These are phyloP conservation scores for Kurtzmaniella quercitrusa DNA, from an alignment of 1,139 yeast genomes.

Conservation along the genomic window DNA sequence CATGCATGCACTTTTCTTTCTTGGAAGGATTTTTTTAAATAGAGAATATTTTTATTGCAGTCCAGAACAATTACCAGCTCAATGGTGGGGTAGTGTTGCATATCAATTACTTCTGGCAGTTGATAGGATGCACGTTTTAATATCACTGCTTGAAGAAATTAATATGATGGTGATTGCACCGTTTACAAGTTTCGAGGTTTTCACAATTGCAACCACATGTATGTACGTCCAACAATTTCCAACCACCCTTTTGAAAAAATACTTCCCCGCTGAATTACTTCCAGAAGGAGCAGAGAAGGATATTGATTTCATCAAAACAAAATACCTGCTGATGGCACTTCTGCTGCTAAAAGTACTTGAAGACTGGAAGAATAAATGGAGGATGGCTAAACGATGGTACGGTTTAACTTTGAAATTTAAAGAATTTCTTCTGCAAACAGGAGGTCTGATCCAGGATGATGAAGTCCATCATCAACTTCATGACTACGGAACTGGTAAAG, in stretches of 20 bases:
- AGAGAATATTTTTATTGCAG: slow-evolving; percentile 32
- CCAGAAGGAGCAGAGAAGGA: slow-evolving; percentile 4
- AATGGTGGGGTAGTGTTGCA: slow-evolving; percentile 29
- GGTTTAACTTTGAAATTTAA: slow-evolving; percentile 17
- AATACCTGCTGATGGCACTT: slow-evolving; percentile 17
- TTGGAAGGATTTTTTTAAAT: slow-evolving; percentile 29
- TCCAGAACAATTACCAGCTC: slow-evolving; percentile 24
- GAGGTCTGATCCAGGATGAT: slow-evolving; percentile 16
- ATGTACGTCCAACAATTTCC: slow-evolving; percentile 31
- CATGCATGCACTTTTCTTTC: slow-evolving; percentile 29
- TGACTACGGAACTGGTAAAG: slow-evolving; percentile 25
- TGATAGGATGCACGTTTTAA: slow-evolving; percentile 12
- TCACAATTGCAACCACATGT: slow-evolving; percentile 30
- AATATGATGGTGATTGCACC: slow-evolving; percentile 33
- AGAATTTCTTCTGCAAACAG: slow-evolving; percentile 13
- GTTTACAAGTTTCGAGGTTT: slow-evolving; percentile 35
- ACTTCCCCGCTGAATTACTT: slow-evolving; percentile 2
- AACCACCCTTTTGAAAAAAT: slow-evolving; percentile 11
- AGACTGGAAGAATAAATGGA: slow-evolving; percentile 23
- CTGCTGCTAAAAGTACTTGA: slow-evolving; percentile 16
- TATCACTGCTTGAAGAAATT: background rate
- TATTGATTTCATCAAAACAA: slow-evolving; percentile 13
- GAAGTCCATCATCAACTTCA: slow-evolving; percentile 20
- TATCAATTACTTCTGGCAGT: slow-evolving; percentile 19
- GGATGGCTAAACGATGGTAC: slow-evolving; percentile 24